Evolutionary conservation across 2,329 filamentous ascomycete species (phyloP).

Genomic region (Chrysoporthe cubensis): DNA sequence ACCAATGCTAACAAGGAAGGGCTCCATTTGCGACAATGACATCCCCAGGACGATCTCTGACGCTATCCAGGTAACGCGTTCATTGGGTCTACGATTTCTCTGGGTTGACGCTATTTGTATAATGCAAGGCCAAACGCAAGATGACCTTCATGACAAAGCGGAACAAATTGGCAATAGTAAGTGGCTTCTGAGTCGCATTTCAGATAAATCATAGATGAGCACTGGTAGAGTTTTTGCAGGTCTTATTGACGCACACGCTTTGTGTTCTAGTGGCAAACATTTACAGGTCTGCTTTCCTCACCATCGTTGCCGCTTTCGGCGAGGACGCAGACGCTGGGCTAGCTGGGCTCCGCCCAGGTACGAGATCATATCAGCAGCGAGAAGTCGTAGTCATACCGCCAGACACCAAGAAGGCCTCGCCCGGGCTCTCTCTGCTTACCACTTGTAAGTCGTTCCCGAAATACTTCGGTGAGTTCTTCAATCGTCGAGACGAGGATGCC

Average conservation of each 20-base stretch:
- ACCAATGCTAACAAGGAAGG: neutral
- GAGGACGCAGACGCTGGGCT: neutral
- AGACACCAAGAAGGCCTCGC: neutral
- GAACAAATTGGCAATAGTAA: neutral
- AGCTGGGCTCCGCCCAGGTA: neutral
- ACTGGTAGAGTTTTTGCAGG: neutral
- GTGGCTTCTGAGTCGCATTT: neutral
- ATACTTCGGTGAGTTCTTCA: constrained; percentile 2
- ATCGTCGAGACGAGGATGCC: neutral
- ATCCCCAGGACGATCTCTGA: neutral
- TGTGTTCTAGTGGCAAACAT: neutral
- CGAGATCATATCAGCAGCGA: neutral
- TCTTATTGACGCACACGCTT: neutral
- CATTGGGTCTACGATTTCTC: neutral
- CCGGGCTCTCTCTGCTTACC: neutral
- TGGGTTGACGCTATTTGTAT: neutral
- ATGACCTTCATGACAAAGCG: neutral
- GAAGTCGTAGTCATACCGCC: constrained; percentile 2
- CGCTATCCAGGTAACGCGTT: neutral
- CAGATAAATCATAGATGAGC: neutral
- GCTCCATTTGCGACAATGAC: neutral
- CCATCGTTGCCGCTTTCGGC: neutral
- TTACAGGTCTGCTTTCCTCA: neutral
- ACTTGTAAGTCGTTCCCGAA: neutral
- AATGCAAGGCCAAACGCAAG: neutral